These are phyloP conservation scores for Camellia lanceoleosa DNA, from an alignment of 148 eudicot genomes.

Conservation along the genomic window DNA sequence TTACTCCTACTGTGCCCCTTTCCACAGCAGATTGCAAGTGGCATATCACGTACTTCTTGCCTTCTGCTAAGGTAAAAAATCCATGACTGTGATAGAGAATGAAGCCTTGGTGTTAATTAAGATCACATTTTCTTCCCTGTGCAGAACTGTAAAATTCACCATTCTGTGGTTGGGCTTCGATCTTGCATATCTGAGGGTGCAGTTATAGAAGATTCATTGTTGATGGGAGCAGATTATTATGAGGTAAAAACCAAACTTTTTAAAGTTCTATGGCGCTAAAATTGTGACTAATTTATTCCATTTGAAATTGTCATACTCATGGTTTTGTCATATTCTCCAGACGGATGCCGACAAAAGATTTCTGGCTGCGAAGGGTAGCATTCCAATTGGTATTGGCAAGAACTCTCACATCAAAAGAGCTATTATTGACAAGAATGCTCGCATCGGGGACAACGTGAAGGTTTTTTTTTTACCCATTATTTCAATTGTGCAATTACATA, in stretches of 20 bases:
- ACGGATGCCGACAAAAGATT: constrained; percentile 80
- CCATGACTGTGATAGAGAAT: neutral
- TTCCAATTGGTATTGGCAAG: constrained; percentile 88
- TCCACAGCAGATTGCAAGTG: neutral
- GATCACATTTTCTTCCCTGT: constrained; percentile 7
- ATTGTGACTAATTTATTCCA: neutral
- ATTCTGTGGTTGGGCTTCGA: constrained; percentile 91
- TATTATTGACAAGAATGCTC: constrained; percentile 92
- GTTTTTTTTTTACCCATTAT: constrained; percentile 19
- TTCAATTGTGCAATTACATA: neutral
- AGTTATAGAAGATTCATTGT: constrained; percentile 78
- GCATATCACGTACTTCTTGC: neutral
- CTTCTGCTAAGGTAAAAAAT: neutral
- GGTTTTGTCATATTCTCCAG: constrained; percentile 35
- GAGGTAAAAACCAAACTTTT: constrained; percentile 47
- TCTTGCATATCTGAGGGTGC: constrained; percentile 96
- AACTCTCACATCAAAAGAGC: constrained; percentile 89
- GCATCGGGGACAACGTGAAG: constrained; percentile 89
- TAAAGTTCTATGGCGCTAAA: neutral
- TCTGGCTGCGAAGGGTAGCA: constrained; percentile 80
- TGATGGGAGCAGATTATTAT: constrained; percentile 99
- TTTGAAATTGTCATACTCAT: constrained; percentile 10
- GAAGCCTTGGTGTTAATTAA: neutral
- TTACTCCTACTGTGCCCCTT: neutral
- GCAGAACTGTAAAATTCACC: constrained; percentile 95